Percentiles rank a stretch among this genome's conserved stretches.
Evolutionary conservation across 2,329 filamentous ascomycete genomes (phyloP).

Genomic region (Davidsoniella eucalypti): DNA sequence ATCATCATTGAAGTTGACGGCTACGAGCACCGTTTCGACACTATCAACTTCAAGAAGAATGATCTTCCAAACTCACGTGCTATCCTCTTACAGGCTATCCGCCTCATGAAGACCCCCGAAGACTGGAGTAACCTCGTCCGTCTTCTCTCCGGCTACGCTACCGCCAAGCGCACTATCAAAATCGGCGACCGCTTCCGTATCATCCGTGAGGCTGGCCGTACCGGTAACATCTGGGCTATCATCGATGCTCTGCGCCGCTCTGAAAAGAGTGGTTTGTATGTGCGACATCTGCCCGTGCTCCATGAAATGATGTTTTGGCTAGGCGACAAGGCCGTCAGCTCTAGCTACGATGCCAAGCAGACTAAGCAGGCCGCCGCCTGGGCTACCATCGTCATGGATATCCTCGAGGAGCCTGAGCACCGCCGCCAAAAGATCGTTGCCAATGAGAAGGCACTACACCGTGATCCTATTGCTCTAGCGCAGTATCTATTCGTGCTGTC

Average conservation of each 20-base stretch:
- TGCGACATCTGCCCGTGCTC: slow-evolving; percentile 20
- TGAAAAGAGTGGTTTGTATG: slow-evolving; percentile 28
- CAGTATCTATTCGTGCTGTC: slow-evolving; percentile 29
- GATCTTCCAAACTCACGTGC: slow-evolving; percentile 28
- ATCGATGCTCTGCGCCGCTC: slow-evolving; percentile 34
- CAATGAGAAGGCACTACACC: slow-evolving; percentile 19
- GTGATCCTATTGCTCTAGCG: slow-evolving; percentile 28
- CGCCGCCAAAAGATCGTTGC: slow-evolving; percentile 13
- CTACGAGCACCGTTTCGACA: slow-evolving; percentile 34
- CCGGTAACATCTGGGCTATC: slow-evolving; percentile 27
- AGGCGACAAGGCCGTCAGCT: slow-evolving; percentile 26
- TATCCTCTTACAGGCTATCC: slow-evolving; percentile 23
- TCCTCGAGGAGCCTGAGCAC: slow-evolving; percentile 30
- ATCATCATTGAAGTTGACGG: slow-evolving; percentile 42
- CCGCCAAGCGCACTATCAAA: slow-evolving; percentile 25
- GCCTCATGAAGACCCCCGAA: slow-evolving; percentile 28
- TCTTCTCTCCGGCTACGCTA: slow-evolving; percentile 33
- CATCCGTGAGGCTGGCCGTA: slow-evolving; percentile 24
- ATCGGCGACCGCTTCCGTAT: slow-evolving; percentile 23
- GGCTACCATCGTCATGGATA: slow-evolving; percentile 31
- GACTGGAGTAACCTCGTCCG: slow-evolving; percentile 38
- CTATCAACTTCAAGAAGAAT: slow-evolving; percentile 24
- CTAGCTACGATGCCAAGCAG: slow-evolving; percentile 20
- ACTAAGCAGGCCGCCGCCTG: slow-evolving; percentile 29
- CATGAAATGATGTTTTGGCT: slow-evolving; percentile 23